These are phyloP conservation scores for Chondrostereum purpureum DNA, from an alignment of 1,284 basidiomycete genomes.

Conservation along the genomic window DNA sequence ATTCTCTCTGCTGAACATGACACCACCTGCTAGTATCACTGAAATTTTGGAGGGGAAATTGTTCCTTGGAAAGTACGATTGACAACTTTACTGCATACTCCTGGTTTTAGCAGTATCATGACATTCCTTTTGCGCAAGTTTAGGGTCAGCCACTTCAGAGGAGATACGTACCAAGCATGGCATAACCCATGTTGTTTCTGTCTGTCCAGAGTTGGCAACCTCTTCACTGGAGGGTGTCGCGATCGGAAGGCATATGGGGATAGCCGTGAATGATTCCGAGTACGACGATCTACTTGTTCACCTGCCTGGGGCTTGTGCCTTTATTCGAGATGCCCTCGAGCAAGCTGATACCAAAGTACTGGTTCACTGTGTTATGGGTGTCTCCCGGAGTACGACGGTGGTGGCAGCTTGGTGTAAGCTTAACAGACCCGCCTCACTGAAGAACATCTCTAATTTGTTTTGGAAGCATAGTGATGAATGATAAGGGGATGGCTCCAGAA, in stretches of 20 bases:
- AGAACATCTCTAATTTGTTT: too few relatives aligned
- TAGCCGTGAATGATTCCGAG: conserved; percentile 52
- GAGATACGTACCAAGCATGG: neutral
- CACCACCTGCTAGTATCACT: too few relatives aligned
- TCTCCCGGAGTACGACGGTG: conserved; percentile 64
- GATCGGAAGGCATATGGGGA: conserved; percentile 40
- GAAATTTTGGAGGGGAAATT: neutral
- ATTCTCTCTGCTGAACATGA: too few relatives aligned
- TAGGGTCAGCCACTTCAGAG: neutral
- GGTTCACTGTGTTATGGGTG: conserved; percentile 73
- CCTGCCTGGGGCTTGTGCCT: conserved; percentile 44
- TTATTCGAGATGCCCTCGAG: conserved; percentile 46
- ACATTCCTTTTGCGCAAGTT: neutral
- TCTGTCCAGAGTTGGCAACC: conserved; percentile 48
- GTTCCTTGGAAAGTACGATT: neutral
- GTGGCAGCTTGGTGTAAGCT: conserved; percentile 57
- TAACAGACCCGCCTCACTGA: too few relatives aligned
- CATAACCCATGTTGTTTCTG: conserved; percentile 33
- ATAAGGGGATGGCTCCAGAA: too few relatives aligned
- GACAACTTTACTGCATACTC: neutral
- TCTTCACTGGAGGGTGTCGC: conserved; percentile 29
- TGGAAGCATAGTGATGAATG: too few relatives aligned
- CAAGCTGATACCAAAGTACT: conserved; percentile 45
- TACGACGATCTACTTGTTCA: conserved; percentile 55
- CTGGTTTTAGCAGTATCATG: neutral